Percentiles rank a stretch among this genome's conserved stretches.
Conservation (phyloP, 164 flowering plant genomes). For the Magnolia kwangsiensis region DNA sequence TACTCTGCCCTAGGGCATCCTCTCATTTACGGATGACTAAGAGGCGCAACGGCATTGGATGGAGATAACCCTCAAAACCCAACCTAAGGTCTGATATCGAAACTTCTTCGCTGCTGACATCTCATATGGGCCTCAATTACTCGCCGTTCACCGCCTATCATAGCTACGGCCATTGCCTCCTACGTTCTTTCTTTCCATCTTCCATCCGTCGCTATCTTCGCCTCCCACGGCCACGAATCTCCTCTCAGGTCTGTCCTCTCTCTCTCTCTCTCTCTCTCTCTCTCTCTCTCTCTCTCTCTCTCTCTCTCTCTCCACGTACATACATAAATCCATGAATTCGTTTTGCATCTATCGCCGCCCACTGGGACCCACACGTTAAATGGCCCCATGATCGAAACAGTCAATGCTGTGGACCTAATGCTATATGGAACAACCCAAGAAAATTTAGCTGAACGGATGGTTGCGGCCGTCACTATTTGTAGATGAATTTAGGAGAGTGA, state of each 20-base stretch:
- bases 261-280: background rate
- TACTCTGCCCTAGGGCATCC: too few species aligned
- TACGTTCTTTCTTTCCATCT: constrained; percentile 60
- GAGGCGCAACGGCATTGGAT: constrained; percentile 99
- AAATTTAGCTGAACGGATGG: too few species aligned
- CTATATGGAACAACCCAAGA: too few species aligned
- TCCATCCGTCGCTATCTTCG: constrained; percentile 55
- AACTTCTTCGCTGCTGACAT: constrained; percentile 59
- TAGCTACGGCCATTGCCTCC: constrained; percentile 68
- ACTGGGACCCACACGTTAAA: too few species aligned
- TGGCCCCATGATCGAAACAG: too few species aligned
- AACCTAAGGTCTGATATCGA: constrained; percentile 56
- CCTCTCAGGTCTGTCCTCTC: constrained; percentile 51
- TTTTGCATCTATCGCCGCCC: too few species aligned
- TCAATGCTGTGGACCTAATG: too few species aligned
- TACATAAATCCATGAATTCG: too few species aligned
- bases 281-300: too few species aligned
- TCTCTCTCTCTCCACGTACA: too few species aligned
- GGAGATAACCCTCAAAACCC: constrained; percentile 82
- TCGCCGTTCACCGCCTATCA: constrained; percentile 96
- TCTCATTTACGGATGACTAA: constrained; percentile 70
- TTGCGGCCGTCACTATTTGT: too few species aligned
- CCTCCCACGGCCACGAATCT: constrained; percentile 81
- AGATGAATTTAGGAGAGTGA: too few species aligned
- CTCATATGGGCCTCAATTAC: constrained; percentile 92